Percentiles rank a stretch among this genome's conserved stretches.
These are phyloP conservation scores for Vanderwaltozyma polyspora DNA, from an alignment of 805 yeast species.

Conservation along the genomic window DNA sequence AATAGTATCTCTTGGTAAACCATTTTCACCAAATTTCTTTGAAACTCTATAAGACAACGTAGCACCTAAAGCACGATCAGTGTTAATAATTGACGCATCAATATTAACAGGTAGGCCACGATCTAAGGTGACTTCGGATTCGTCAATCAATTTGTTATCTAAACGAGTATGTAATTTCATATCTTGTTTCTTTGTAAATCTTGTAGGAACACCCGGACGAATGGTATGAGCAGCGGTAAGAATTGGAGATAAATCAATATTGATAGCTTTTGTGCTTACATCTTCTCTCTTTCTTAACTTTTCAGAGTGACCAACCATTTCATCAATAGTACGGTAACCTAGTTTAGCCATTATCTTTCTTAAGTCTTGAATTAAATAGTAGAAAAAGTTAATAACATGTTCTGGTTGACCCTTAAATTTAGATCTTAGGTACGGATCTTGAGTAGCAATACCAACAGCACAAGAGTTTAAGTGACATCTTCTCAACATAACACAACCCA, in stretches of 20 bases:
- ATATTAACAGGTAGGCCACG: conserved; percentile 93
- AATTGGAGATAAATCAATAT: conserved; percentile 83
- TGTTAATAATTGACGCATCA: conserved; percentile 86
- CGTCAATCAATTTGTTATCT: conserved; percentile 93
- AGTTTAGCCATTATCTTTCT: conserved; percentile 87
- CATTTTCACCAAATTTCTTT: conserved; percentile 83
- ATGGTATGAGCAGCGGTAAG: conserved; percentile 94
- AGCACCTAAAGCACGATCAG: conserved; percentile 93
- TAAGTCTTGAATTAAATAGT: conserved; percentile 85
- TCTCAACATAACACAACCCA: conserved; percentile 97
- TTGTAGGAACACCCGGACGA: conserved; percentile 93
- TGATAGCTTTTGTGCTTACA: conserved; percentile 80
- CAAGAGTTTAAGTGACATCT: conserved; percentile 90
- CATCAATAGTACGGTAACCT: conserved; percentile 91
- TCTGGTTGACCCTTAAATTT: conserved; percentile 96
- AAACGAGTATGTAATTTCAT: conserved; percentile 85
- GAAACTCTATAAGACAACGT: conserved; percentile 90
- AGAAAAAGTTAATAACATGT: conserved; percentile 95
- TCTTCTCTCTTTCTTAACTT: conserved; percentile 77
- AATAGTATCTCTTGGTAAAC: conserved; percentile 91
- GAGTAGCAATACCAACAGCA: conserved; percentile 98
- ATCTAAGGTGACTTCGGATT: conserved; percentile 88
- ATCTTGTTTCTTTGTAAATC: conserved; percentile 86
- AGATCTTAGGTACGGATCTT: conserved; percentile 85
- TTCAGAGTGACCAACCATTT: conserved; percentile 97